phyloP scores from a whole-genome alignment of 441 rosid species.

The Kokia cookei region DNA sequence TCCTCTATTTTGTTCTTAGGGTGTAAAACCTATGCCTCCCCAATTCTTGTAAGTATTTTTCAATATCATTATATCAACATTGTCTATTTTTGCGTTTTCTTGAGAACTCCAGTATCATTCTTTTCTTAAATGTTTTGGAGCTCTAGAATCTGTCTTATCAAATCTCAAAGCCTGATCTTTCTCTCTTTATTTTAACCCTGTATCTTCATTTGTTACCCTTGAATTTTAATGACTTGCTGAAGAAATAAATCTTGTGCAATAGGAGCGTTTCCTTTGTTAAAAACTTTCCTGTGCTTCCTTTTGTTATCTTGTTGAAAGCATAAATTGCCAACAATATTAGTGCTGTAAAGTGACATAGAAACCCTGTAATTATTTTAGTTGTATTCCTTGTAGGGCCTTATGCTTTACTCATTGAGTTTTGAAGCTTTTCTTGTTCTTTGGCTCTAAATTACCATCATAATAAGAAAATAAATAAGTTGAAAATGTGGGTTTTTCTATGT shows the following conservation, averaged over 20 bases:
- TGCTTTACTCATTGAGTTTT: neutral
- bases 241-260: neutral
- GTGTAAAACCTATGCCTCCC: constrained; percentile 24
- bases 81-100: neutral
- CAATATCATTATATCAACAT: neutral
- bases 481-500: neutral
- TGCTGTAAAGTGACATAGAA: neutral
- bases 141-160: neutral
- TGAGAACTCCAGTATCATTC: neutral
- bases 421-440: neutral
- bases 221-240: neutral
- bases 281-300: neutral
- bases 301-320: neutral
- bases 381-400: neutral
- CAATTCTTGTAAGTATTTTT: constrained; percentile 45
- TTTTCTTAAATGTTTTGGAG: neutral
- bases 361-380: neutral
- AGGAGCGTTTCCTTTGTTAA: neutral
- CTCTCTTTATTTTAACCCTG: no score
- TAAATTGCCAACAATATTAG: neutral
- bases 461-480: neutral
- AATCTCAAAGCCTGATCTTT: neutral
- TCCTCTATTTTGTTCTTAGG: constrained; percentile 28
- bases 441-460: neutral
- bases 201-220: neutral